Conservation (phyloP, 768 basidiomycete species). For the Trametes punicea region DNA sequence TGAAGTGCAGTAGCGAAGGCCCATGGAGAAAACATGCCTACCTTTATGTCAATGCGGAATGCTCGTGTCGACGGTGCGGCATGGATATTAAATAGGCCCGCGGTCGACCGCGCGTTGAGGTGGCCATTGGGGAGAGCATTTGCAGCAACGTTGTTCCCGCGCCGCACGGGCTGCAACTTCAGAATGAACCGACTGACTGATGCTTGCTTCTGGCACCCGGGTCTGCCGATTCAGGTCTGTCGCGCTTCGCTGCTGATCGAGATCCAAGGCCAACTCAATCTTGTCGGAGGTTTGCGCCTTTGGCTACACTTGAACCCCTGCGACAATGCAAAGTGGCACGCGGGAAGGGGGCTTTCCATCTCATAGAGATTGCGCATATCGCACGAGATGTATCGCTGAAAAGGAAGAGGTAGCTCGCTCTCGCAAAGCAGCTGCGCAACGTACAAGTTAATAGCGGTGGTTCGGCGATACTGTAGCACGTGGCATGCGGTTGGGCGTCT, state of each 20-base stretch:
- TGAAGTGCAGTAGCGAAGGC: slow-evolving; percentile 2
- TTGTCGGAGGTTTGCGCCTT: slow-evolving; percentile 1
- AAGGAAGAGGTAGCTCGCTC: too few species aligned
- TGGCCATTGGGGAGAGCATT: not conserved
- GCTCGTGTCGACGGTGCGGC: slow-evolving; percentile 16
- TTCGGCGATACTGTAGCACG: too few species aligned
- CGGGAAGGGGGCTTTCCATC: too few species aligned
- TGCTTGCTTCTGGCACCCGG: not conserved
- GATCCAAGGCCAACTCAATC: slow-evolving; percentile 10
- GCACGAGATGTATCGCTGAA: too few species aligned
- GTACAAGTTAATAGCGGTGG: too few species aligned
- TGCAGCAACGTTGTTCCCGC: slow-evolving; percentile 10
- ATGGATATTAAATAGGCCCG: slow-evolving; percentile 1
- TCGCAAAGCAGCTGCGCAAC: too few species aligned
- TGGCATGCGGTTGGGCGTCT: too few species aligned
- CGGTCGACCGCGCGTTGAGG: not conserved
- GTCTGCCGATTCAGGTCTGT: not conserved
- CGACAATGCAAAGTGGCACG: not conserved
- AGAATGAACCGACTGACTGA: not conserved
- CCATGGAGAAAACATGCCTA: not conserved
- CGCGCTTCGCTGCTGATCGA: slow-evolving; percentile 8
- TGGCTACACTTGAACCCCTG: not conserved
- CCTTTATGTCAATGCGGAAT: slow-evolving; percentile 16
- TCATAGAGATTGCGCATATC: too few species aligned
- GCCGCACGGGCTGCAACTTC: not conserved